These are phyloP conservation scores for Nitzschia sp. DNA, from an alignment of 108 stramenopile species.

Conservation along the genomic window DNA sequence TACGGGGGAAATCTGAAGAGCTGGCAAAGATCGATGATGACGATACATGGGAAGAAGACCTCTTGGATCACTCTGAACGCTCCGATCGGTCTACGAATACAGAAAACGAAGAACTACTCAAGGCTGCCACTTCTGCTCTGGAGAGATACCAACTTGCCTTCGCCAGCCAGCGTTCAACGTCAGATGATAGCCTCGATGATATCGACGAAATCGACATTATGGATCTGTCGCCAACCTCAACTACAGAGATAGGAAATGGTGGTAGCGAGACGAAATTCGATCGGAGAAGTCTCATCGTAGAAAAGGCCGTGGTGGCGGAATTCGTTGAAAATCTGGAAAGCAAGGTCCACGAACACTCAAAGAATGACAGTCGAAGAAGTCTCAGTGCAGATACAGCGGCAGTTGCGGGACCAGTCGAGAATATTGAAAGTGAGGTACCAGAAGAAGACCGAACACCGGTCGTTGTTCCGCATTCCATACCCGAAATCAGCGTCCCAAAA, in stretches of 20 bases:
- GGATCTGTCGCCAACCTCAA: no score
- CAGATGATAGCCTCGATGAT: not conserved
- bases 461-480: not conserved
- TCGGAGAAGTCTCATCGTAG: not conserved
- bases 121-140: constrained; percentile 4
- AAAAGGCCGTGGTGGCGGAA: not conserved
- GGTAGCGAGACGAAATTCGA: not conserved
- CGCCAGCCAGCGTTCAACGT: not conserved
- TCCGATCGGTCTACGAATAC: not conserved
- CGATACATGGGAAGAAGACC: not conserved
- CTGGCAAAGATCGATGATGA: not conserved
- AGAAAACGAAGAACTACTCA: constrained; percentile 13
- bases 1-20: not conserved
- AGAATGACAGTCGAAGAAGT: no score
- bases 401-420: not conserved
- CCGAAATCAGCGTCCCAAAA: not conserved
- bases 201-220: no score
- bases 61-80: not conserved
- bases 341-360: no score
- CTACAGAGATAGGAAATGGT: not conserved
- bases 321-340: not conserved
- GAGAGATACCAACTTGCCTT: constrained; percentile 6
- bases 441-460: not conserved
- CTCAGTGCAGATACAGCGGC: not conserved
- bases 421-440: not conserved